These are phyloP conservation scores for Teunomyces tritomae DNA, from an alignment of 805 yeast genomes.

Conservation along the genomic window DNA sequence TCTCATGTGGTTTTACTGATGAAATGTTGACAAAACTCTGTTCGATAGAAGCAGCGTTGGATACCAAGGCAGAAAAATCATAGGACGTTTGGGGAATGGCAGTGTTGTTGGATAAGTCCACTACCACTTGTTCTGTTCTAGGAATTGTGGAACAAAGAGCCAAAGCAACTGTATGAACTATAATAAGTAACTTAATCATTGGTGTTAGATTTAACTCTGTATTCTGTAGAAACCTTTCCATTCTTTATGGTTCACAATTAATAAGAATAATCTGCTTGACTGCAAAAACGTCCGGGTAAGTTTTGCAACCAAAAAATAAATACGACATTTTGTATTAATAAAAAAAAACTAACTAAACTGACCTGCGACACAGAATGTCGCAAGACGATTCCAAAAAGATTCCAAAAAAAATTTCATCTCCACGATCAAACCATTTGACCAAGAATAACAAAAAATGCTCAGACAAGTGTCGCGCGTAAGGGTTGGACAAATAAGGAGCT, in stretches of 20 bases:
- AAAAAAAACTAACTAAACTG: too few relatives aligned
- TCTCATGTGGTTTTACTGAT: background rate
- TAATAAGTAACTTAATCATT: background rate
- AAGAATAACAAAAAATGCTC: background rate
- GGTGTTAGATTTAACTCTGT: too few relatives aligned
- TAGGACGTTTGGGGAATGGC: background rate
- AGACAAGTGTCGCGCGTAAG: slow-evolving; percentile 2
- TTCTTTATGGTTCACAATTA: background rate
- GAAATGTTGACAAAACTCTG: background rate
- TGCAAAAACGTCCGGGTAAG: slow-evolving; percentile 3
- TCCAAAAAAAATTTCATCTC: slow-evolving; percentile 1
- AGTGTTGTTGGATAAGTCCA: background rate
- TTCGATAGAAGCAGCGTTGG: too few relatives aligned
- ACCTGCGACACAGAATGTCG: background rate
- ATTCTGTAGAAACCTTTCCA: background rate
- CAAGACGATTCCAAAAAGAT: background rate
- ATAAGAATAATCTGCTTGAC: background rate
- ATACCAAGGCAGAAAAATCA: background rate
- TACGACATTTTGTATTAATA: background rate
- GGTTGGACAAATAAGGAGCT: slow-evolving; percentile 1
- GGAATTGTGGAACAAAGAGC: too few relatives aligned
- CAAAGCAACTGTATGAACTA: background rate
- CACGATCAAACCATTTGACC: background rate
- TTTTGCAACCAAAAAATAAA: background rate
- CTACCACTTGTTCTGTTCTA: background rate